These are phyloP conservation scores for Cyberlindnera lachancei DNA, from an alignment of 805 yeast species.

Conservation along the genomic window DNA sequence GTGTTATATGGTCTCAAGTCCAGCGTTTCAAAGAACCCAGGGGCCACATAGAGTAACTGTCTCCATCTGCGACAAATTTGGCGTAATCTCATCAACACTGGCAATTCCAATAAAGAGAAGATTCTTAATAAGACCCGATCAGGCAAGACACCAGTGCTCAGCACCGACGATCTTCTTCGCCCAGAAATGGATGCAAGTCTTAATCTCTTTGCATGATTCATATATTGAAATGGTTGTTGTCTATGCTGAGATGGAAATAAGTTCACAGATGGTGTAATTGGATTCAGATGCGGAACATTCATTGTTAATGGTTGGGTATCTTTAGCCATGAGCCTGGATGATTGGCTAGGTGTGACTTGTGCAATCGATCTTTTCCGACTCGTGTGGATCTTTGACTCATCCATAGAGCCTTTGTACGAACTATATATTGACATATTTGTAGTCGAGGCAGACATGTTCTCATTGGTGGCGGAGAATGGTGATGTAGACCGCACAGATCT, in stretches of 20 bases:
- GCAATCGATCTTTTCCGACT: slow-evolving; percentile 11
- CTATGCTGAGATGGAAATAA: slow-evolving; percentile 23
- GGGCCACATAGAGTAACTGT: slow-evolving; percentile 51
- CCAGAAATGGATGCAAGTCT: slow-evolving; percentile 38
- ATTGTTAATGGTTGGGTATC: slow-evolving; percentile 15
- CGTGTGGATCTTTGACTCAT: slow-evolving; percentile 4
- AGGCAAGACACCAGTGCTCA: slow-evolving; percentile 52
- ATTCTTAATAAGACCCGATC: slow-evolving; percentile 49
- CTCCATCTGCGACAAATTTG: slow-evolving; percentile 62
- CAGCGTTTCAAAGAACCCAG: slow-evolving; percentile 40
- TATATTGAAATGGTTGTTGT: slow-evolving; percentile 38
- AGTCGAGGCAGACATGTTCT: too few species aligned
- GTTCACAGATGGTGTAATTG: slow-evolving; percentile 28
- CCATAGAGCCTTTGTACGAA: neutral
- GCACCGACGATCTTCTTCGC: slow-evolving; percentile 48
- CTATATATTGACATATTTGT: neutral
- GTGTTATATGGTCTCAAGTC: slow-evolving; percentile 61
- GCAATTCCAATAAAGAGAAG: slow-evolving; percentile 46
- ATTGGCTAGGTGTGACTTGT: slow-evolving; percentile 7
- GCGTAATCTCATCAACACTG: slow-evolving; percentile 52
- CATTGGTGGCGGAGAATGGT: slow-evolving; percentile 3
- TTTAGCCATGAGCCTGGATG: slow-evolving; percentile 5
- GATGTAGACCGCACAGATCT: slow-evolving; percentile 4
- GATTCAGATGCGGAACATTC: slow-evolving; percentile 34
- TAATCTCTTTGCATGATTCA: slow-evolving; percentile 47